Evolutionary conservation across 106 monocot species (phyloP).

Genomic region (Chionographis japonica): DNA sequence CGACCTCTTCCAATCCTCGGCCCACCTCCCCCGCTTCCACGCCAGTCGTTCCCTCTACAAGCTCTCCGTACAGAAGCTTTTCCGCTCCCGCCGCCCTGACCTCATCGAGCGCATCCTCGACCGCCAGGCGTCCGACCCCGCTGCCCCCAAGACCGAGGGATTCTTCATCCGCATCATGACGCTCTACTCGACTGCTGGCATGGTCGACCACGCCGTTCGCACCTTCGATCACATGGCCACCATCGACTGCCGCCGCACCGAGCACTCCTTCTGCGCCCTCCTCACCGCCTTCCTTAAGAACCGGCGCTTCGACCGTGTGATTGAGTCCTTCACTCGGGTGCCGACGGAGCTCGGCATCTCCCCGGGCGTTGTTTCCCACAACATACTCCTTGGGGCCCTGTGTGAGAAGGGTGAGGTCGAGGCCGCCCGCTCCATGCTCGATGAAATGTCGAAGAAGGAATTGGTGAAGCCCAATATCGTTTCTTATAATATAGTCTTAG

Average conservation of each 20-base stretch:
- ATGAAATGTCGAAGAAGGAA: conserved; percentile 27
- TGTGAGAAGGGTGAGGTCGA: conserved; percentile 26
- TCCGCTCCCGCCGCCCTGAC: conserved; percentile 24
- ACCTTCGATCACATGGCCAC: conserved; percentile 24
- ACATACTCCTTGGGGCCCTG: conserved; percentile 30
- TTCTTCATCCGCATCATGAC: conserved; percentile 49
- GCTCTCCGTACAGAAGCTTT: conserved; percentile 24
- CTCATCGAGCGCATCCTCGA: conserved; percentile 45
- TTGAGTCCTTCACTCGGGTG: conserved; percentile 19
- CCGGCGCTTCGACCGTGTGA: conserved; percentile 17
- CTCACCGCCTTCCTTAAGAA: conserved; percentile 21
- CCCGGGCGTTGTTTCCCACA: conserved; percentile 33
- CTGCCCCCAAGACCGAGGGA: conserved; percentile 50
- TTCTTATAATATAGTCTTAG: conserved; percentile 40
- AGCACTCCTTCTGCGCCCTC: conserved; percentile 28
- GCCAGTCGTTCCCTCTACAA: conserved; percentile 41
- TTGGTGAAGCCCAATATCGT: conserved; percentile 22
- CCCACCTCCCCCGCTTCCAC: conserved; percentile 21
- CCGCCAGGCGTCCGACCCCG: conserved; percentile 17
- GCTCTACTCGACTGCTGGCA: conserved; percentile 46
- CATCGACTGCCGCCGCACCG: conserved; percentile 2
- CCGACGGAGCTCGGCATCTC: conserved; percentile 13
- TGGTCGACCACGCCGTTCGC: conserved; percentile 39
- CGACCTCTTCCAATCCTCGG: conserved; percentile 27
- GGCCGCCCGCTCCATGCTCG: conserved; percentile 31